Percentiles rank a stretch among this genome's conserved stretches.
Evolutionary conservation across 202 grass and related monocot genomes (phyloP).

Genomic region (Elaeis oleifera): DNA sequence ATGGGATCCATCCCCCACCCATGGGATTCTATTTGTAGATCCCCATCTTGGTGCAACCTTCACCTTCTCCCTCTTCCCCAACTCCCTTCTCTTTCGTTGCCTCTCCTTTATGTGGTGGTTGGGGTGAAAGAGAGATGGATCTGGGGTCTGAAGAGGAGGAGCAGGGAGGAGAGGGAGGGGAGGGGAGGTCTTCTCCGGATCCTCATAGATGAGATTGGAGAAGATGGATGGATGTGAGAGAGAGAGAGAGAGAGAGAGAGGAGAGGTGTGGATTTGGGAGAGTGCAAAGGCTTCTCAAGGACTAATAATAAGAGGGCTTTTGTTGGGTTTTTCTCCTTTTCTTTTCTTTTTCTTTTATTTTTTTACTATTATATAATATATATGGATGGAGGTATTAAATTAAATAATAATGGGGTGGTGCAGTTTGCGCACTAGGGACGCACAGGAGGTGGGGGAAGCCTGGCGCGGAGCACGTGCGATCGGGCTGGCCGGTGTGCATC

Average conservation of each 20-base stretch:
- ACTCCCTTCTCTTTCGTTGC: neutral
- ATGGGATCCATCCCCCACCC: neutral
- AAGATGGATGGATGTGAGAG: conserved; percentile 17
- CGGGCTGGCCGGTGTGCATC: neutral
- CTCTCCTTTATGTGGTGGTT: neutral
- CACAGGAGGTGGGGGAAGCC: neutral
- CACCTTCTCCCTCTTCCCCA: neutral
- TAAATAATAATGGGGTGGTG: neutral
- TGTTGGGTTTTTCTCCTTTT: neutral
- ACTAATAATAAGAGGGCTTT: neutral
- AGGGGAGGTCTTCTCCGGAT: conserved; percentile 7
- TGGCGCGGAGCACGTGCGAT: neutral
- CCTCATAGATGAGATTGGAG: conserved; percentile 11
- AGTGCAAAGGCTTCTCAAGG: conserved; percentile 19
- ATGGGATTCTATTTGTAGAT: conserved; percentile 5
- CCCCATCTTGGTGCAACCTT: conserved; percentile 11
- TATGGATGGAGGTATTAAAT: neutral
- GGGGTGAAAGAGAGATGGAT: neutral
- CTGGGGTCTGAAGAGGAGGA: neutral
- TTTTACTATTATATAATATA: neutral
- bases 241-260: conserved; percentile 20
- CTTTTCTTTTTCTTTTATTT: neutral
- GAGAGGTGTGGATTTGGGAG: conserved; percentile 25
- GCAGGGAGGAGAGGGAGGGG: neutral
- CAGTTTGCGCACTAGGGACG: neutral